Evolutionary conservation across 352 stramenopile species (phyloP).

Genomic region (Thalassiosira pacifica): DNA sequence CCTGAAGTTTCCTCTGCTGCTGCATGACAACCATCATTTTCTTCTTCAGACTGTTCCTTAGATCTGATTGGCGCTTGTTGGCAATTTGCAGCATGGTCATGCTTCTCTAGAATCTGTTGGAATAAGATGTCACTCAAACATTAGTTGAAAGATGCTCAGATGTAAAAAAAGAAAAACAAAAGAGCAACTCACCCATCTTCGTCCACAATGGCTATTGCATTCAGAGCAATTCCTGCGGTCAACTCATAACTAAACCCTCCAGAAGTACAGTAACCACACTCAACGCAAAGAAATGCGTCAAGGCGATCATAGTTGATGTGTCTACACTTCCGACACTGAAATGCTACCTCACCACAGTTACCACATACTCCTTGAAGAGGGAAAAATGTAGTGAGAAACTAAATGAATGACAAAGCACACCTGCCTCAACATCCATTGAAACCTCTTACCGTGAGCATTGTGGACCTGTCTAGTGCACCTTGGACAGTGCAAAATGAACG

Average conservation of each 20-base stretch:
- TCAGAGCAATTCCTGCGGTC: slow-evolving; percentile 77
- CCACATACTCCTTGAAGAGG: slow-evolving; percentile 83
- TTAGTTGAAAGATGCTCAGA: slow-evolving; percentile 6
- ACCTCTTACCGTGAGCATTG: slow-evolving; percentile 85
- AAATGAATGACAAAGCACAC: slow-evolving; percentile 11
- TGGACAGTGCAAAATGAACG: slow-evolving; percentile 87
- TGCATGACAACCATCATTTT: slow-evolving; percentile 54
- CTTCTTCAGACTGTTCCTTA: slow-evolving; percentile 71
- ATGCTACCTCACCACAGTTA: slow-evolving; percentile 90
- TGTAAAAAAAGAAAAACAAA: neutral
- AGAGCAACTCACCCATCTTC: slow-evolving; percentile 66
- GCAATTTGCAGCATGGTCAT: slow-evolving; percentile 73
- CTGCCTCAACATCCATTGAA: neutral
- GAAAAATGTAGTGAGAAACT: slow-evolving; percentile 9
- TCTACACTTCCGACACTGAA: slow-evolving; percentile 89
- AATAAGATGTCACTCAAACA: neutral
- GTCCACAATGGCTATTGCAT: slow-evolving; percentile 84
- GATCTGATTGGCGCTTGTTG: slow-evolving; percentile 71
- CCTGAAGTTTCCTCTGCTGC: slow-evolving; percentile 44
- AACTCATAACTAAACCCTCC: slow-evolving; percentile 88
- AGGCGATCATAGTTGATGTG: slow-evolving; percentile 90
- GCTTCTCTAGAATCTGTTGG: slow-evolving; percentile 60
- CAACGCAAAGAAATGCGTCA: slow-evolving; percentile 90
- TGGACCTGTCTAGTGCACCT: slow-evolving; percentile 88
- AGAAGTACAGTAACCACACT: slow-evolving; percentile 90